Conservation (phyloP, 306 rosid species). For the Gillenia trifoliata region DNA sequence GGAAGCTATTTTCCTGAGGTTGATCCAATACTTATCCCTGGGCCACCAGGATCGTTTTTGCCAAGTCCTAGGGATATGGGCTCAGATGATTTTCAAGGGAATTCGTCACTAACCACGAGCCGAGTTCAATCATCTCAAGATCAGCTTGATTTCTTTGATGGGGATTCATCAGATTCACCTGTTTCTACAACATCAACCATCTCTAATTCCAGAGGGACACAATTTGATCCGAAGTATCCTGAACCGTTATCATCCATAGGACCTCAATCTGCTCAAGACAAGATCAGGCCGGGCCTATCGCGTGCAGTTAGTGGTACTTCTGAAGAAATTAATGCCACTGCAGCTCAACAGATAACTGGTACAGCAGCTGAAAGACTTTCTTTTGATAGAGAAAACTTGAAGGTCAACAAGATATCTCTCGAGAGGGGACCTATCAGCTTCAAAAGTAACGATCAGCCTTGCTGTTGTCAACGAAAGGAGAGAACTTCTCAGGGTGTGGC, state of each 20-base stretch:
- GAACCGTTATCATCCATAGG: constrained; percentile 24
- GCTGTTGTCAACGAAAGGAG: constrained; percentile 55
- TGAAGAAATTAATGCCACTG: constrained; percentile 20
- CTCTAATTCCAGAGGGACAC: constrained; percentile 33
- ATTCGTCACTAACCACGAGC: constrained; percentile 50
- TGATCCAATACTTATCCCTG: constrained; percentile 58
- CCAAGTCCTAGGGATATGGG: constrained; percentile 56
- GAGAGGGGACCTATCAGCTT: constrained; percentile 32
- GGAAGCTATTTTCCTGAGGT: constrained; percentile 34
- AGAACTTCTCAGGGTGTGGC: constrained; percentile 32
- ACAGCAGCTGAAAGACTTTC: constrained; percentile 17
- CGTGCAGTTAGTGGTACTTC: constrained; percentile 30
- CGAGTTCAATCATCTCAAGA: constrained; percentile 49
- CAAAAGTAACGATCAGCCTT: constrained; percentile 33
- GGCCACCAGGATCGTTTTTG: constrained; percentile 65
- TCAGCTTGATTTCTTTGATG: constrained; percentile 47
- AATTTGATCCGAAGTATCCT: constrained; percentile 23
- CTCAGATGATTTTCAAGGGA: constrained; percentile 53
- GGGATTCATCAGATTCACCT: constrained; percentile 52
- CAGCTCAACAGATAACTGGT: constrained; percentile 12
- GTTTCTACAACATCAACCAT: constrained; percentile 44
- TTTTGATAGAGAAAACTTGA: constrained; percentile 25
- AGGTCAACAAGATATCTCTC: constrained; percentile 17
- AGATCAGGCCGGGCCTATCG: constrained; percentile 12
- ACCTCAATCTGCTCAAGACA: constrained; percentile 24